Evolutionary conservation across 495 filamentous ascomycete genomes (phyloP).

Genomic region (Xylaria intraflava): DNA sequence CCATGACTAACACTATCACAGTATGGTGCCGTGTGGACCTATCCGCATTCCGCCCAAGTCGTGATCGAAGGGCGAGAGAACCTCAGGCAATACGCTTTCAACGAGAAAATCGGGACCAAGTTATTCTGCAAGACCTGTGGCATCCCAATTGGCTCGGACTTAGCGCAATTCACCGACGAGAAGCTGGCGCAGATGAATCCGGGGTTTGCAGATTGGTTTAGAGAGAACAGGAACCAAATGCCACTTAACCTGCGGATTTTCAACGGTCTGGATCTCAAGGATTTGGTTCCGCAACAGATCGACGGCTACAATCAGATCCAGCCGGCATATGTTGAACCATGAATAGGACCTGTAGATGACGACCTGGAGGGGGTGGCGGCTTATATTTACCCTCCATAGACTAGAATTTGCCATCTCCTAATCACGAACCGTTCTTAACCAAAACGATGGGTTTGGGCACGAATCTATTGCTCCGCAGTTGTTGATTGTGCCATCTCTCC

Average conservation of each 20-base stretch:
- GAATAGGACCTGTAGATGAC: constrained; percentile 1
- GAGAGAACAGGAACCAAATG: not conserved
- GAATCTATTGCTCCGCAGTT: not conserved
- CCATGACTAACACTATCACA: not conserved
- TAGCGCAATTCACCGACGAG: constrained; percentile 10
- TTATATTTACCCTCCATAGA: not conserved
- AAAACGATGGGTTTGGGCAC: not conserved
- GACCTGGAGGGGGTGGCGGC: not conserved
- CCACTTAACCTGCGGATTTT: constrained; percentile 31
- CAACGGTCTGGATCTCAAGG: constrained; percentile 25
- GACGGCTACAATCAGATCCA: constrained; percentile 25
- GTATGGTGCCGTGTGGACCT: constrained; percentile 30
- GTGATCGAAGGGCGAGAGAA: constrained; percentile 29
- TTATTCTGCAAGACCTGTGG: constrained; percentile 43
- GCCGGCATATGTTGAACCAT: constrained; percentile 34
- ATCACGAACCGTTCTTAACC: not conserved
- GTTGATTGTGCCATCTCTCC: not conserved
- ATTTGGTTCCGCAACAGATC: constrained; percentile 14
- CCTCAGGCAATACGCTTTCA: constrained; percentile 31
- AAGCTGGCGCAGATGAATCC: constrained; percentile 15
- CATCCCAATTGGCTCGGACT: constrained; percentile 22
- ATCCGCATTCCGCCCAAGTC: constrained; percentile 26
- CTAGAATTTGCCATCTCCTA: not conserved
- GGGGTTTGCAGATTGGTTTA: constrained; percentile 2
- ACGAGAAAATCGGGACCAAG: constrained; percentile 20